phyloP scores from a whole-genome alignment of 2,329 filamentous ascomycete species.

The Talaromyces islandicus region DNA sequence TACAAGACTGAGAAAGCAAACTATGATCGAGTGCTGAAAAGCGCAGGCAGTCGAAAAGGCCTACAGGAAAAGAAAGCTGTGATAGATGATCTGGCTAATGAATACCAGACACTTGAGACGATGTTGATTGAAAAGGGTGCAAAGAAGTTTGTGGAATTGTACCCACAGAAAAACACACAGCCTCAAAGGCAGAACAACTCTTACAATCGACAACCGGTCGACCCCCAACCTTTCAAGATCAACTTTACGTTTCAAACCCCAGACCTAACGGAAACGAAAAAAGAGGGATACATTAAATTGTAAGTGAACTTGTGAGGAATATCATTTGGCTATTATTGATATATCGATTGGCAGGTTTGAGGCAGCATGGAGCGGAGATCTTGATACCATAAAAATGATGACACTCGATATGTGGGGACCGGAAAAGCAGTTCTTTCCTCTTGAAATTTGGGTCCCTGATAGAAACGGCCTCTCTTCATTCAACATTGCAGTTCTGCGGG shows the following conservation, averaged over 20 bases:
- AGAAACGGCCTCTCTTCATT: constrained; percentile 53
- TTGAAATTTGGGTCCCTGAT: constrained; percentile 60
- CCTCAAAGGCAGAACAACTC: not conserved
- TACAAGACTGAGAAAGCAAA: constrained; percentile 33
- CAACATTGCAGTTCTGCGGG: constrained; percentile 60
- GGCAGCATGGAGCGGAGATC: constrained; percentile 66
- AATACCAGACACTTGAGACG: constrained; percentile 52
- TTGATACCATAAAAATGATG: constrained; percentile 49
- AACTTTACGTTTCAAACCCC: constrained; percentile 46
- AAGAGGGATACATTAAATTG: constrained; percentile 58
- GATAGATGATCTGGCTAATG: constrained; percentile 45
- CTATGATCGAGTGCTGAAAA: constrained; percentile 18
- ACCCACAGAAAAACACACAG: constrained; percentile 43
- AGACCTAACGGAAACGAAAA: constrained; percentile 49
- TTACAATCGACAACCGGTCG: not conserved
- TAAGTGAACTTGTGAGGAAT: constrained; percentile 34
- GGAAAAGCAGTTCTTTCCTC: constrained; percentile 50
- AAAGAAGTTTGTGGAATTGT: constrained; percentile 61
- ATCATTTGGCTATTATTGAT: not conserved
- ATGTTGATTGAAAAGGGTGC: constrained; percentile 53
- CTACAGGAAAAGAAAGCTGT: constrained; percentile 51
- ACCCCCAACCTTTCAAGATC: constrained; percentile 40
- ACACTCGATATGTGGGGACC: constrained; percentile 32
- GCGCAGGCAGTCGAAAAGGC: constrained; percentile 16
- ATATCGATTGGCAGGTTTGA: constrained; percentile 43